phyloP scores from a whole-genome alignment of 2,329 filamentous ascomycete genomes.

The Penicillium sumatraense region DNA sequence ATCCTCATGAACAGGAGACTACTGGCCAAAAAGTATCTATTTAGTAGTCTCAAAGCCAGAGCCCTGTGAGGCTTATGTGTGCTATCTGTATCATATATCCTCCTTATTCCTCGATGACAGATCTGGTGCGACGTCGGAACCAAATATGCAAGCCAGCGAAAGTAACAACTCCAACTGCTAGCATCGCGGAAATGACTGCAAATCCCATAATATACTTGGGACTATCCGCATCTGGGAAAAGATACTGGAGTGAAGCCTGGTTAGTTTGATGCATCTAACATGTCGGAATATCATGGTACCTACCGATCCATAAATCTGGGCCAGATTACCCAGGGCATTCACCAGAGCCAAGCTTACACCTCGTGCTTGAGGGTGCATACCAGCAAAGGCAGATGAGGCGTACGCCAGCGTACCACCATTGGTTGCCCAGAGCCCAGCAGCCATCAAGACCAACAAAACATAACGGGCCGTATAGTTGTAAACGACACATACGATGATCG shows the following conservation, averaged over 20 bases:
- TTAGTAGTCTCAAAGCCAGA: neutral
- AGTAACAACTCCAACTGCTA: slow-evolving; percentile 34
- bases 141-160: slow-evolving; percentile 33
- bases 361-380: slow-evolving; percentile 55
- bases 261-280: neutral
- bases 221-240: slow-evolving; percentile 55
- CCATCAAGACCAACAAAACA: slow-evolving; percentile 60
- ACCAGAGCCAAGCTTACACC: slow-evolving; percentile 59
- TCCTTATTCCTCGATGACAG: neutral
- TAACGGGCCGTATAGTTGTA: slow-evolving; percentile 60
- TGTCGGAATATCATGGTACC: neutral
- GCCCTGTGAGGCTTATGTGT: too few species aligned
- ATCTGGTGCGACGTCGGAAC: slow-evolving; percentile 20
- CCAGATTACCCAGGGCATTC: slow-evolving; percentile 59
- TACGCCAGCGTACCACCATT: slow-evolving; percentile 59
- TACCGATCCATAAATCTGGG: slow-evolving; percentile 57
- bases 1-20: neutral
- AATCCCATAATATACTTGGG: slow-evolving; percentile 57
- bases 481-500: slow-evolving; percentile 49
- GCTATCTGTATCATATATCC: too few species aligned
- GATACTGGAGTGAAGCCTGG: slow-evolving; percentile 36
- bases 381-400: slow-evolving; percentile 56
- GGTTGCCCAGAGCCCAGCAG: slow-evolving; percentile 58
- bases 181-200: slow-evolving; percentile 41
- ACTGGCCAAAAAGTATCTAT: too few species aligned